Evolutionary conservation across 2,329 filamentous ascomycete species (phyloP).

Genomic region (Microsporum ferrugineum): DNA sequence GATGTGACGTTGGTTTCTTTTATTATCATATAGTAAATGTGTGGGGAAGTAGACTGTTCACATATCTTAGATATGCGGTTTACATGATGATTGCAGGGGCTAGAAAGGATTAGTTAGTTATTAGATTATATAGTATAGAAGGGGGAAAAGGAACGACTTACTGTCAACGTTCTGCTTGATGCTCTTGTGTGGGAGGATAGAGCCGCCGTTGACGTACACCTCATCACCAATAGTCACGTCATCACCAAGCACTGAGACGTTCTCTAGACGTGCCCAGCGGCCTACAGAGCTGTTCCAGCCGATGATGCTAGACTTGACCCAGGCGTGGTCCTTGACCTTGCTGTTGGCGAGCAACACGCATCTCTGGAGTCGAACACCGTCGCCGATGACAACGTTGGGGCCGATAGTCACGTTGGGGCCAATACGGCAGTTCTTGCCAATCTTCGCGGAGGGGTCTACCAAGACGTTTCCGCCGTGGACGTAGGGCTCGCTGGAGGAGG

Average conservation of each 20-base stretch:
- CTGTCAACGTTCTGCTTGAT: conserved; percentile 96
- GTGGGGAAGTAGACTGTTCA: not conserved
- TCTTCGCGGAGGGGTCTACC: conserved; percentile 87
- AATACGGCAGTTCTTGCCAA: conserved; percentile 96
- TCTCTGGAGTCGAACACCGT: conserved; percentile 86
- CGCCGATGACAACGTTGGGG: conserved; percentile 80
- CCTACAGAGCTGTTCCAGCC: conserved; percentile 97
- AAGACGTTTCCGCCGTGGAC: conserved; percentile 92
- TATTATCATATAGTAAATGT: not conserved
- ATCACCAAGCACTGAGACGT: conserved; percentile 94
- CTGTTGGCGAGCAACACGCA: conserved; percentile 79
- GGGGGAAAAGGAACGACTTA: conserved; percentile 28
- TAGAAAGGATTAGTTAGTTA: conserved; percentile 15
- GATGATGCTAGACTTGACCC: conserved; percentile 97
- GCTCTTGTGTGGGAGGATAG: conserved; percentile 91
- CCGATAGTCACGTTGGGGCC: conserved; percentile 95
- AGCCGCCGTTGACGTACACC: conserved; percentile 96
- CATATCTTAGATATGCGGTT: conserved; percentile 12
- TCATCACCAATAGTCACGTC: conserved; percentile 97
- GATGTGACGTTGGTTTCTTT: not conserved
- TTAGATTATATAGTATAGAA: conserved; percentile 3
- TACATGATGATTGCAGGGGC: conserved; percentile 42
- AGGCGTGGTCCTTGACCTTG: conserved; percentile 97
- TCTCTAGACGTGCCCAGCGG: conserved; percentile 92
- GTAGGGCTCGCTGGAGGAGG: conserved; percentile 60